Evolutionary conservation across 1,284 basidiomycete species (phyloP), one percentile per base, ranked within the genome.

Genomic region (Tylopilus sp.): DNA sequence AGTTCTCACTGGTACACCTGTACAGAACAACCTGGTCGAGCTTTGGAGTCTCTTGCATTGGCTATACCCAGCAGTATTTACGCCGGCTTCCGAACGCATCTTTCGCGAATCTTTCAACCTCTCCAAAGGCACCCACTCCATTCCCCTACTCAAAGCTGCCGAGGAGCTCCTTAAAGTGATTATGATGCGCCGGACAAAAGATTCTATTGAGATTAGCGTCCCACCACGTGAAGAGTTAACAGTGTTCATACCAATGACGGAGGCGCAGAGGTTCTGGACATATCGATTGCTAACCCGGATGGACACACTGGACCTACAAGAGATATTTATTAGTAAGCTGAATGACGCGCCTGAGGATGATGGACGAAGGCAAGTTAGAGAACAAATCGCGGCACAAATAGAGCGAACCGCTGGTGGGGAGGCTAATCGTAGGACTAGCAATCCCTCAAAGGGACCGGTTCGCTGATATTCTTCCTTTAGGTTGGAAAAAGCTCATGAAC

Each of bases 11-110:
- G 81, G 81, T 3, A 84, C 81, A 0, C 82, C 81, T 0, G 71
- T 84, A 0, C 82, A 84, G 53, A 84, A 84, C 54, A 79, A 84
- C 52, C 63, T 84, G 9, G 59, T 73, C n/a, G 82, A 84, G 57
- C 66, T 84, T 10, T 80, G 78, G 81, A 57, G 70, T 28, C 65
- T 81, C 12, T 63, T 81, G n/a, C 76, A 74, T 52, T 81, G 75
- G 74, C 67, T 84, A 13, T 76, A 76, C 54, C 80, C 82, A 2
- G 54, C 54, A 2, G 61, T 83, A 21, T 84, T 84, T 60, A 79
- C 75, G 1, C 46, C 55, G 9, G 55, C 74, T 4, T 75, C 81
- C 0, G 71, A 77, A 47, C 63, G 64, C 6, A 62, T 71, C 2
- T 84, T 84, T 60, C 68, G 70, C 15, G 68, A 74, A 6, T 72